A percentile compares a stretch with the other conserved stretches of the same genome.
These are phyloP conservation scores for Grosmannia clavigera DNA, from an alignment of 2,329 filamentous ascomycete species.

Conservation along the genomic window DNA sequence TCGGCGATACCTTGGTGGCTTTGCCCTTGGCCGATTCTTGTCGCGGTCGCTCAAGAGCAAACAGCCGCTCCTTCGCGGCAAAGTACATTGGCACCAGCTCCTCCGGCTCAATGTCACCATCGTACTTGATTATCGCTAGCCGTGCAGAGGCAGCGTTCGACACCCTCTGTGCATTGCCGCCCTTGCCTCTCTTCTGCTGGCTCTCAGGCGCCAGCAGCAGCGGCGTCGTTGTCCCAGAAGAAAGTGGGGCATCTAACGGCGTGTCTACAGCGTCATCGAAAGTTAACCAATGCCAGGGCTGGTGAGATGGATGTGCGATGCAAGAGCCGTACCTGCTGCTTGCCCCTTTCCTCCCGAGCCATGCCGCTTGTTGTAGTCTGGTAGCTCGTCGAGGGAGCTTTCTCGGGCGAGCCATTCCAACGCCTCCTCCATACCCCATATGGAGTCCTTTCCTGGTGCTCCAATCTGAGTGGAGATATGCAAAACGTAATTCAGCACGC, in stretches of 20 bases:
- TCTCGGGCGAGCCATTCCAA: conserved; percentile 84
- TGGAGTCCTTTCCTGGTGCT: conserved; percentile 45
- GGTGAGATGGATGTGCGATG: background rate
- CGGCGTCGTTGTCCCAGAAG: conserved; percentile 39
- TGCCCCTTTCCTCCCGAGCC: conserved; percentile 13
- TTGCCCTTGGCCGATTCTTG: conserved; percentile 27
- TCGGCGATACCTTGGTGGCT: conserved; percentile 21
- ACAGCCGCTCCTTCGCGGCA: conserved; percentile 57
- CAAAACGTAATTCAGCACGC: conserved; percentile 53
- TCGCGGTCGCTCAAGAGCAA: conserved; percentile 43
- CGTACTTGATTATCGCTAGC: conserved; percentile 37
- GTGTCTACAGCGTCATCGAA: conserved; percentile 25
- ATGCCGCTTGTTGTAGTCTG: conserved; percentile 50
- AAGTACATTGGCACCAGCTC: conserved; percentile 66
- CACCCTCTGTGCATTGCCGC: conserved; percentile 14
- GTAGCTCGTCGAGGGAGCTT: conserved; percentile 55
- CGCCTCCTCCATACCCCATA: conserved; percentile 80
- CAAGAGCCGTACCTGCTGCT: background rate
- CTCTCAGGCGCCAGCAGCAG: conserved; percentile 24
- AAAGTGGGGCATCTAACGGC: conserved; percentile 34
- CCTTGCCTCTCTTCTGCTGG: conserved; percentile 22
- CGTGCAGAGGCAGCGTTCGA: conserved; percentile 22
- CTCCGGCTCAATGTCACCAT: conserved; percentile 64
- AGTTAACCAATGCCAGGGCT: background rate
- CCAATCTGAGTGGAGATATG: conserved; percentile 52